These are phyloP conservation scores for Balansia obtecta DNA, from an alignment of 2,329 filamentous ascomycete species.

Conservation along the genomic window DNA sequence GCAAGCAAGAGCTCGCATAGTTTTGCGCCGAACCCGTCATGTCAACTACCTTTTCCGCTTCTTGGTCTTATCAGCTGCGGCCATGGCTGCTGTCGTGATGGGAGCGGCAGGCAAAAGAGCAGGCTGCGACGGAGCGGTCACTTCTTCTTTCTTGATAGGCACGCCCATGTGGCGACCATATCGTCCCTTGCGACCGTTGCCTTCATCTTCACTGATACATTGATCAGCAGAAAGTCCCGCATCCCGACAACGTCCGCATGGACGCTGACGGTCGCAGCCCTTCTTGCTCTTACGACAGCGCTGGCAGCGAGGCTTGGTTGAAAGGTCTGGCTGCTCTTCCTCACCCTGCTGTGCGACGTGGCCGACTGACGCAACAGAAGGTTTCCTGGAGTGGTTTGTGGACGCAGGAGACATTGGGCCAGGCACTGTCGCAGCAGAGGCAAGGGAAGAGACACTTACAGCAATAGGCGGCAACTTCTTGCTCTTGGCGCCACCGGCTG, in stretches of 20 bases:
- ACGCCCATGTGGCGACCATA: constrained; percentile 67
- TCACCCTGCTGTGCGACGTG: constrained; percentile 46
- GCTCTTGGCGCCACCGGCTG: constrained; percentile 26
- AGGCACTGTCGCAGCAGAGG: constrained; percentile 22
- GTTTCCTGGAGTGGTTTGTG: constrained; percentile 62
- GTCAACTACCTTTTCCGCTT: constrained; percentile 44
- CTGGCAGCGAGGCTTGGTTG: constrained; percentile 92
- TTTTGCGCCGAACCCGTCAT: background rate
- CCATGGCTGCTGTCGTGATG: constrained; percentile 24
- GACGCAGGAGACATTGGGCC: constrained; percentile 48
- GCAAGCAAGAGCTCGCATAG: background rate
- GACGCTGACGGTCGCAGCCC: constrained; percentile 91
- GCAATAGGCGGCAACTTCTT: constrained; percentile 35
- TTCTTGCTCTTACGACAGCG: constrained; percentile 99
- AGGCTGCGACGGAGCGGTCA: constrained; percentile 23
- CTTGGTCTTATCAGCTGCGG: constrained; percentile 41
- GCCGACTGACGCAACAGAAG: constrained; percentile 51
- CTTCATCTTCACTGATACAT: constrained; percentile 95
- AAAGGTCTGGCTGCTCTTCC: constrained; percentile 84
- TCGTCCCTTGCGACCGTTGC: constrained; percentile 89
- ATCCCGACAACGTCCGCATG: constrained; percentile 90
- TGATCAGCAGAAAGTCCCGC: constrained; percentile 87
- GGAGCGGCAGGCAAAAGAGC: constrained; percentile 32
- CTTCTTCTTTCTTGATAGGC: constrained; percentile 46
- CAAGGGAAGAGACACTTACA: constrained; percentile 7